These are phyloP conservation scores for Paramecium sonneborni DNA, from an alignment of 73 alveolate species.

Conservation along the genomic window DNA sequence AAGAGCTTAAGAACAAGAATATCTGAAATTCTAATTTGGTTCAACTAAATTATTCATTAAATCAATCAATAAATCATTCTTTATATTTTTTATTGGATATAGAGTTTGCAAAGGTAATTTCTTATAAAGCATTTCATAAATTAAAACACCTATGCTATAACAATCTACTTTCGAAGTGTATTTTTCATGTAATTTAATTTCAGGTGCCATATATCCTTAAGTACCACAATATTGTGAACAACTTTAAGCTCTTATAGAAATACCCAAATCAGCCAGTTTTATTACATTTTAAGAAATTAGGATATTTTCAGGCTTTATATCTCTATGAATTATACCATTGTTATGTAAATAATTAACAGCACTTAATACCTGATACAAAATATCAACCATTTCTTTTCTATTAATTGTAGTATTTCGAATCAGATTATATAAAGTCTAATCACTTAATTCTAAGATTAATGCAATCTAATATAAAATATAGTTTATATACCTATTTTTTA, in stretches of 20 bases:
- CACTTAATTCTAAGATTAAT: conserved; percentile 37
- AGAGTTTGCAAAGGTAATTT: background rate
- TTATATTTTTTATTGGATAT: background rate
- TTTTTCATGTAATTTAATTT: background rate
- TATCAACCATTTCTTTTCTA: background rate
- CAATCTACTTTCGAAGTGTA: conserved; percentile 12
- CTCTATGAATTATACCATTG: conserved; percentile 6
- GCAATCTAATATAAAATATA: conserved; percentile 5
- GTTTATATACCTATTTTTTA: background rate
- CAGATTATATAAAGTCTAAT: background rate
- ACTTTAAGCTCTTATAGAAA: conserved; percentile 77
- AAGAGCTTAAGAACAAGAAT: background rate
- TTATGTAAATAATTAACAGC: conserved; percentile 34
- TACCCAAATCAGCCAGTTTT: conserved; percentile 95
- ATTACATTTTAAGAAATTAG: conserved; percentile 18
- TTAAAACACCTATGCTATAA: conserved; percentile 31
- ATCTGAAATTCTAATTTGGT: background rate
- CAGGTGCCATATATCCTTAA: conserved; percentile 24
- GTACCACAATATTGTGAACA: conserved; percentile 44
- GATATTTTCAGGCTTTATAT: conserved; percentile 8
- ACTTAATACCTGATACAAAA: background rate
- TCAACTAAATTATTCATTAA: conserved; percentile 1
- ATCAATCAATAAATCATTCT: background rate
- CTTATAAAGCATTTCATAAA: conserved; percentile 24
- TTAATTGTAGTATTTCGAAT: background rate